Conservation (phyloP, 257 asterid species). For the Scutellaria minor region DNA sequence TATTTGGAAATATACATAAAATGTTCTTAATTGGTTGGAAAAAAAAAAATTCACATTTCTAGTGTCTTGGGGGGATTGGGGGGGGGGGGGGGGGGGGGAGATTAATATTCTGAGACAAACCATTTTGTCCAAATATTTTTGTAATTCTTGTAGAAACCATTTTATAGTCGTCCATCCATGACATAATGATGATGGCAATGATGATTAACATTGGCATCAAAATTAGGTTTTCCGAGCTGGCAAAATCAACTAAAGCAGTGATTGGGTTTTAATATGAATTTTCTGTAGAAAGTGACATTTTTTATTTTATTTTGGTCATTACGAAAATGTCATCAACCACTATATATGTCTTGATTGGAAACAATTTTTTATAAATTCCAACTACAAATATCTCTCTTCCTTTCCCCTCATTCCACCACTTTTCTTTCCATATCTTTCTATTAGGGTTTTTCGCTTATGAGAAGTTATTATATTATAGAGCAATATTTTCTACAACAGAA, state of each 20-base stretch:
- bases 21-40: too few relatives aligned
- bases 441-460: constrained; percentile 20
- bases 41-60: too few relatives aligned
- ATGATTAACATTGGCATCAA: constrained; percentile 35
- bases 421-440: not conserved
- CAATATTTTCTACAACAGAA: too few relatives aligned
- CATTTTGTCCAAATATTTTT: constrained; percentile 9
- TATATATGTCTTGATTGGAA: constrained; percentile 34
- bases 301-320: constrained; percentile 23
- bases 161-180: constrained; percentile 24
- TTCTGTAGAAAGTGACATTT: constrained; percentile 43
- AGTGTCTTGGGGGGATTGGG: too few relatives aligned
- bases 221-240: constrained; percentile 52
- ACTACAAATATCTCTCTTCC: not conserved
- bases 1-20: too few relatives aligned
- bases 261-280: constrained; percentile 25
- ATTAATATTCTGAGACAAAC: constrained; percentile 30
- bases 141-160: not conserved
- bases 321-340: constrained; percentile 54
- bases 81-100: too few relatives aligned
- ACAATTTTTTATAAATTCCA: constrained; percentile 24
- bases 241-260: constrained; percentile 38
- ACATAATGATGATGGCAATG: constrained; percentile 48
- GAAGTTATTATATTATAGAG: too few relatives aligned
- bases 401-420: not conserved